Evolutionary conservation across 176 grass and related monocot species (phyloP).

Genomic region (Coix lacrymajobi): DNA sequence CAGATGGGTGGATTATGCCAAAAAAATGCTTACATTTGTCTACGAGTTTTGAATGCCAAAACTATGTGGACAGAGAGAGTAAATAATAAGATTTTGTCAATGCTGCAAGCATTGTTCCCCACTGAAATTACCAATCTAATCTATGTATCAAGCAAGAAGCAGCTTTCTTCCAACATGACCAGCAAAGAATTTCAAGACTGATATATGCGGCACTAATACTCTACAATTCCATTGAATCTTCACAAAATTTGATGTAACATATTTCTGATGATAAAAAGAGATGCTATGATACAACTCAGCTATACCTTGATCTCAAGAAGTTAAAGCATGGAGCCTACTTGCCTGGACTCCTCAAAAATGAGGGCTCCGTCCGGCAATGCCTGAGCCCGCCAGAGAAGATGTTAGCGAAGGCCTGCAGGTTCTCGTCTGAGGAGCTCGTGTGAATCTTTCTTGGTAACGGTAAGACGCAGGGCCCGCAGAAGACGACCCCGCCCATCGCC

Average conservation of each 20-base stretch:
- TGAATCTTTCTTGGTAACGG: conserved; percentile 66
- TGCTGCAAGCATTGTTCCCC: neutral
- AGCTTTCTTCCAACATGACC: conserved; percentile 4
- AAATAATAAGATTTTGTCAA: neutral
- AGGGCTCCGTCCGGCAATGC: conserved; percentile 32
- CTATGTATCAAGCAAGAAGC: neutral
- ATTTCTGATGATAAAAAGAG: conserved; percentile 26
- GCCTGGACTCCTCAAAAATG: conserved; percentile 12
- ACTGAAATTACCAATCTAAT: neutral
- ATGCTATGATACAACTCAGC: conserved; percentile 30
- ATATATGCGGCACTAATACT: neutral
- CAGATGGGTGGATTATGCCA: neutral
- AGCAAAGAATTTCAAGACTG: neutral
- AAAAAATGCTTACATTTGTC: neutral
- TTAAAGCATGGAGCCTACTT: conserved; percentile 35
- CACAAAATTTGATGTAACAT: neutral
- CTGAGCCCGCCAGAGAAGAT: conserved; percentile 21
- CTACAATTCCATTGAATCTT: conserved; percentile 28
- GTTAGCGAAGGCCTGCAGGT: conserved; percentile 39
- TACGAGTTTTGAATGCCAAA: neutral
- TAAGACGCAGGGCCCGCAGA: conserved; percentile 68
- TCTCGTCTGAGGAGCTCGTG: conserved; percentile 59
- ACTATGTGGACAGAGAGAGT: neutral
- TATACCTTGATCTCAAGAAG: conserved; percentile 12
- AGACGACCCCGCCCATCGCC: conserved; percentile 33